Base-by-base conservation (phyloP, 108 stramenopile species). In the Heterococcus sp. region DNA sequence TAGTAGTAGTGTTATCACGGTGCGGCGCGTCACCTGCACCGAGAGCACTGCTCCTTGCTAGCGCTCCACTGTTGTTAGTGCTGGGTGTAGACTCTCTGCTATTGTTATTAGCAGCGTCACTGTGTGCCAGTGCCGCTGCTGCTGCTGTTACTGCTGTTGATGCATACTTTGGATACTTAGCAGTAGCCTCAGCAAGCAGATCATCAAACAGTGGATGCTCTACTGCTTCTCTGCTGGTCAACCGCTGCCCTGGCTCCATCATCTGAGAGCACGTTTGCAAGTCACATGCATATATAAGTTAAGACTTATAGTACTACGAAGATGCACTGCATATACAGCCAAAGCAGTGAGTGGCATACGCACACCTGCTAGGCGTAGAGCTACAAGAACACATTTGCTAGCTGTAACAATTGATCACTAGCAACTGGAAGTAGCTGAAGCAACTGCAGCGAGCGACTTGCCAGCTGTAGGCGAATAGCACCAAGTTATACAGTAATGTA, bases 191-290 rank as follows among this genome's bases (percentile, higher is more conserved):
- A 29, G 71, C 79, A 33, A 72, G 37, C 29, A 80, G 65, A 2
- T 69, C 79, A 32, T 80, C 79, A 65, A 80, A 80, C 32, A 80
- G 65, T n/a, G 79, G 72, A 66, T 80, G 66, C 0, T 46, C 26
- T 5, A 73, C 81, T 32, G 66, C 73, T 31, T 74, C 64, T 35
- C 67, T 2, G 63, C 72, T 67, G 65, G 72, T 65, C 8, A 74
- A 8, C 35, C 81, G 71, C 0, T 30, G 65, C 8, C 65, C 31
- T 26, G 79, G 83, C 38, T 75, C 83, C 83, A 84, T 72, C 37
- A 3, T 67, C 3, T 28, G 8, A 3, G 66, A 32, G 3, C 30
- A 32, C 21, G 58, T 26, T 21, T 58, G 46, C 46, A 58, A 58
- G 46, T 58, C 46, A 58, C 58, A 26, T 63, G 21, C 58, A 21